Evolutionary conservation across 192 early-diverging fungal species (phyloP), one percentile per base, ranked within the genome.

Genomic region (Linnemannia hyalina): DNA sequence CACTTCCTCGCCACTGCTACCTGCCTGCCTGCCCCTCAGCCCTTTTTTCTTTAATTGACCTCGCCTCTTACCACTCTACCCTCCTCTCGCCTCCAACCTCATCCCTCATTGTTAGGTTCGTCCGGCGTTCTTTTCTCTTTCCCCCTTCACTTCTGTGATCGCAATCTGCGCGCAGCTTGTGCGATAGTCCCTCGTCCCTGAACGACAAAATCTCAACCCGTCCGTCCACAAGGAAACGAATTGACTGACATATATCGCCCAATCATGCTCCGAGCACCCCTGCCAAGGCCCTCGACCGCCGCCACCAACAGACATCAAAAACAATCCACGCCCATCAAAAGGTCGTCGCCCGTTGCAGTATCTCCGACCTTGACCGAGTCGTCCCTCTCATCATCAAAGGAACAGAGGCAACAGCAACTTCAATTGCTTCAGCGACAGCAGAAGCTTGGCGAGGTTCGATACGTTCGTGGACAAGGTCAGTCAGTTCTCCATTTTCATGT

Each of bases 341-440:
- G 80, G 68, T 9, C 73, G 20, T 80, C 79, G 22, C 79, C 79
- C 10, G n/a, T 70, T 36, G 32, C 68, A 32, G 60, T 65, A 20
- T 57, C 80, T 20, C 68, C 65, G 6, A 75, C 80, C 18, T 81
- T 68, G 20, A 68, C 80, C 49, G 68, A 38, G 29, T 81, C 73
- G 3, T 78, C 82, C 22, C 26, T 73, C 13, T 46, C 76, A 11
- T 74, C 81, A 11, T 69, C 81, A 6, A 85, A 80, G 41, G 77
- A 85, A 54, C 73, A 76, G 54, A 16, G 74, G 40, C 72, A 70
- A 29, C 77, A 76, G 42, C 82, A 85, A 46, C 54, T 85, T 42
- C 82, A 85, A 44, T 29, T 71, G 5, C 82, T 85, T 36, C 80
- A 72, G 60, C 70, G 42, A 26, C 82, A 78, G n/a, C 82, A 84